Evolutionary conservation across 345 rosid genomes (phyloP).

Genomic region (Corchorus capsularis): DNA sequence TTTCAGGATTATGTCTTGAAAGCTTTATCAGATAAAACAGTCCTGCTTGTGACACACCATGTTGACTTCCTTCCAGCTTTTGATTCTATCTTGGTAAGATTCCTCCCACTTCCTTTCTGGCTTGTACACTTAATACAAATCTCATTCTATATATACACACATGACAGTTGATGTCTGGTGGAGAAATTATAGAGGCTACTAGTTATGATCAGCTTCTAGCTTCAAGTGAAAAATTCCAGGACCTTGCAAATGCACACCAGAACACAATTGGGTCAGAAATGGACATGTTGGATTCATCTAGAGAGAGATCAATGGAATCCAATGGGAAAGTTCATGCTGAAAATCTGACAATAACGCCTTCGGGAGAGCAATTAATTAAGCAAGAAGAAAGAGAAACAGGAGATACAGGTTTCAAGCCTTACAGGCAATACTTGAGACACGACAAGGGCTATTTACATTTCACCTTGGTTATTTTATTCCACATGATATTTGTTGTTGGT

Average conservation of each 20-base stretch:
- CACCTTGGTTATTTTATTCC: conserved; percentile 45
- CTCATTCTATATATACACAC: background rate
- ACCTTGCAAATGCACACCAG: conserved; percentile 55
- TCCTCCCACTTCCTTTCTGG: background rate
- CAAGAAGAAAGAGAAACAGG: conserved; percentile 58
- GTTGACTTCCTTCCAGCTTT: conserved; percentile 20
- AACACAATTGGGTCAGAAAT: conserved; percentile 26
- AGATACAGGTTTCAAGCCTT: conserved; percentile 54
- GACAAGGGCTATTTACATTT: conserved; percentile 76
- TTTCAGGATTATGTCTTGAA: conserved; percentile 13
- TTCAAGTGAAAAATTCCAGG: conserved; percentile 42
- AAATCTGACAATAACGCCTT: conserved; percentile 21
- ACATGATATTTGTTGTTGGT: conserved; percentile 51
- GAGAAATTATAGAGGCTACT: conserved; percentile 43
- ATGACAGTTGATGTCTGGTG: conserved; percentile 49
- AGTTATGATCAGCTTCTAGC: conserved; percentile 44
- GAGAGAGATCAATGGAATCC: conserved; percentile 6
- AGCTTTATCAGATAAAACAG: conserved; percentile 7
- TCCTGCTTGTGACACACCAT: conserved; percentile 17
- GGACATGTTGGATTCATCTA: background rate
- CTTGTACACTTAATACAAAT: background rate
- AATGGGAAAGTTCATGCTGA: conserved; percentile 20
- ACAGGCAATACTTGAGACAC: conserved; percentile 53
- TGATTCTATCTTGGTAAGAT: conserved; percentile 17
- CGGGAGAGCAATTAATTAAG: conserved; percentile 47